Percentiles rank a stretch among this genome's conserved stretches.
Evolutionary conservation across 306 rosid genomes (phyloP).

Genomic region (Acacia melanoxylon): DNA sequence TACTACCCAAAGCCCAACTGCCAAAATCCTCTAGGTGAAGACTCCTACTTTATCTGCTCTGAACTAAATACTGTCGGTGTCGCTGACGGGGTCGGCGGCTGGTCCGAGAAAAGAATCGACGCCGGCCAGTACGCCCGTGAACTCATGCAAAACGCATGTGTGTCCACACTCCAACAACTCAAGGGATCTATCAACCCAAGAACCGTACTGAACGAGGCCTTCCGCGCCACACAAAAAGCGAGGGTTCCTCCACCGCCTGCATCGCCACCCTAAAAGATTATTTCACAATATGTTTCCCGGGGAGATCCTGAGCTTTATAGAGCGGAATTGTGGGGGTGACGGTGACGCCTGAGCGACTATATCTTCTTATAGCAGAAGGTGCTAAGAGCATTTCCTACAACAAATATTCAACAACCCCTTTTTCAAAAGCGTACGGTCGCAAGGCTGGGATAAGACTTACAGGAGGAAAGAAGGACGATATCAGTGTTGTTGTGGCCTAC

Average conservation of each 20-base stretch:
- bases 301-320: no score
- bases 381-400: no score
- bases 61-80: not conserved
- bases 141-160: not conserved
- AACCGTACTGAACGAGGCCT: not conserved
- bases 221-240: not conserved
- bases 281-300: no score
- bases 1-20: not conserved
- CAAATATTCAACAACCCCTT: no score
- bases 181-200: not conserved
- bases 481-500: no score
- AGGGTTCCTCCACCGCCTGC: not conserved
- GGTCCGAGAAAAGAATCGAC: not conserved
- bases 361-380: no score
- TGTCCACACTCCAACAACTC: not conserved
- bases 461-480: no score
- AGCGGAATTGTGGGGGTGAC: no score
- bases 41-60: not conserved
- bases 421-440: no score
- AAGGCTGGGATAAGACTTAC: no score
- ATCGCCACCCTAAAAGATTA: not conserved
- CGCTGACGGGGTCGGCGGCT: not conserved
- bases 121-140: not conserved
- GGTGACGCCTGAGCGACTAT: no score
- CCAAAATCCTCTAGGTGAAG: not conserved